These are phyloP conservation scores for Penicillium sclerotigenum DNA, from an alignment of 2,329 filamentous ascomycete species.

Conservation along the genomic window DNA sequence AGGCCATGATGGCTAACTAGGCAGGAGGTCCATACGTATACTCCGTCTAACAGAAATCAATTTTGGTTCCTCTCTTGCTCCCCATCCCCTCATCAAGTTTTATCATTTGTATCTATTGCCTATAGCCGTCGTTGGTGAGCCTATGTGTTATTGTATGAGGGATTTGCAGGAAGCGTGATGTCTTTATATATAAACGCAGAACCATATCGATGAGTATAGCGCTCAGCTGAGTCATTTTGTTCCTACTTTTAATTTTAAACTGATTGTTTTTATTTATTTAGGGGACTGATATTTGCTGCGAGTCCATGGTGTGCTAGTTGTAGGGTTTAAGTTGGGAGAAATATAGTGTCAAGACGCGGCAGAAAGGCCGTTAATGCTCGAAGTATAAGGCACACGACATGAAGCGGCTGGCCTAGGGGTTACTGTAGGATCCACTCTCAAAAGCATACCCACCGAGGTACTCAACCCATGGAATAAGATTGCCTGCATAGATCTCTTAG, in stretches of 20 bases:
- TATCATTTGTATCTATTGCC: neutral
- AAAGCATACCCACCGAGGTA: neutral
- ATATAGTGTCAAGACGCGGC: neutral
- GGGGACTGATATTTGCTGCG: no score
- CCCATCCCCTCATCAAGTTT: neutral
- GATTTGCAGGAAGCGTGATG: neutral
- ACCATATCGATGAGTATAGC: no score
- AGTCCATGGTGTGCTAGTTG: neutral
- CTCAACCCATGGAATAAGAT: neutral
- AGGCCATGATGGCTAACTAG: neutral
- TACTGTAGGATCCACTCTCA: neutral
- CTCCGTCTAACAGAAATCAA: neutral
- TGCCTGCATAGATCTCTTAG: neutral
- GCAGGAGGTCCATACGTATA: neutral
- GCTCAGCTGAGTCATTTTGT: no score
- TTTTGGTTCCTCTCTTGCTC: neutral
- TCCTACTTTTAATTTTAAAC: no score
- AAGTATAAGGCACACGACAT: neutral
- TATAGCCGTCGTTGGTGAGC: no score
- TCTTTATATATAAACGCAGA: neutral
- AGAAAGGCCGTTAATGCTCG: neutral
- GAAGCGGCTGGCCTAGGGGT: no score
- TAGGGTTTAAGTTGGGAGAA: neutral
- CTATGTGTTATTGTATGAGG: neutral
- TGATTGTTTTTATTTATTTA: no score